Conservation (phyloP, 257 asterid species). For the Jacaranda mimosifolia region DNA sequence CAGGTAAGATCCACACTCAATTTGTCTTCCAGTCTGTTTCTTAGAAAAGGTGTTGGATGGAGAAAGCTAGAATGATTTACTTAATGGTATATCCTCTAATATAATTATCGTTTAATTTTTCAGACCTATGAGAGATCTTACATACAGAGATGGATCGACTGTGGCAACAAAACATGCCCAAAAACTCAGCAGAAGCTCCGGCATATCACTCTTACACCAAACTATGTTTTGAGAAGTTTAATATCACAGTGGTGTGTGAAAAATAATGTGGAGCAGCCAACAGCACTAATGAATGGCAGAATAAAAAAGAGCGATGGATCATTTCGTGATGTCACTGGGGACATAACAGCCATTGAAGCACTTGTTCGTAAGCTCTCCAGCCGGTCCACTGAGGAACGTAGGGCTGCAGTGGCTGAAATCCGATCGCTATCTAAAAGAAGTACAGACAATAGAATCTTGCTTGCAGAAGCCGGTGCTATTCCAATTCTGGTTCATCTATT, state of each 20-base stretch:
- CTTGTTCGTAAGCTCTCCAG: constrained; percentile 79
- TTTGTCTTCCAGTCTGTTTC: too few relatives aligned
- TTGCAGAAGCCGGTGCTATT: constrained; percentile 93
- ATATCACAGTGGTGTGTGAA: constrained; percentile 85
- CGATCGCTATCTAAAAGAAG: constrained; percentile 87
- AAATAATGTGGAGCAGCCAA: constrained; percentile 74
- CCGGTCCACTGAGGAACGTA: constrained; percentile 62
- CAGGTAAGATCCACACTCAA: constrained; percentile 43
- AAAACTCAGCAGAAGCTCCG: constrained; percentile 92
- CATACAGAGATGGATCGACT: constrained; percentile 93
- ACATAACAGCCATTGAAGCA: constrained; percentile 69
- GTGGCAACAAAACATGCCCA: constrained; percentile 94
- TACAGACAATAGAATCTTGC: constrained; percentile 87
- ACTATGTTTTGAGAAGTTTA: constrained; percentile 77
- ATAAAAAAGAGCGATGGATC: constrained; percentile 84
- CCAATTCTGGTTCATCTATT: constrained; percentile 74
- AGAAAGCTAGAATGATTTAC: not conserved
- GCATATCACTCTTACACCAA: constrained; percentile 87
- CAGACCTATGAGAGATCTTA: constrained; percentile 97
- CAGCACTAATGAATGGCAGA: constrained; percentile 57
- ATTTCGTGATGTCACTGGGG: constrained; percentile 76
- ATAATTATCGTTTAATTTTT: constrained; percentile 11
- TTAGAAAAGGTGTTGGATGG: not conserved
- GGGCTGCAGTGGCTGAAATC: constrained; percentile 83
- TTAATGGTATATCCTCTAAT: constrained; percentile 27